Conservation (phyloP, 345 rosid species). For the Populus davidiana region DNA sequence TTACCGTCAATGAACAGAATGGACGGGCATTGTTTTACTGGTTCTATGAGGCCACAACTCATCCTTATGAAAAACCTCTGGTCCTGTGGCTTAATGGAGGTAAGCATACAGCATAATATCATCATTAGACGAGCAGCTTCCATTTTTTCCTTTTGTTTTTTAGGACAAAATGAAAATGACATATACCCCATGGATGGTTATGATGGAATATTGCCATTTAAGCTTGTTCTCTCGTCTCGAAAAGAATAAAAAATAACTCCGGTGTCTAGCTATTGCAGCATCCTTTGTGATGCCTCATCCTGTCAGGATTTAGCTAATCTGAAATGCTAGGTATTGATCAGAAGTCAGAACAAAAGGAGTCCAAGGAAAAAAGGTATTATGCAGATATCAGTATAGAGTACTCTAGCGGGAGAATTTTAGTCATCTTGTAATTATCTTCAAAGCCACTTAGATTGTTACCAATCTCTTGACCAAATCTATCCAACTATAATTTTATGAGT, state of each 20-base stretch:
- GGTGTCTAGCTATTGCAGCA: neutral
- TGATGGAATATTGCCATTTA: neutral
- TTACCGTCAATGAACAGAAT: slow-evolving; percentile 52
- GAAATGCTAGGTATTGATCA: neutral
- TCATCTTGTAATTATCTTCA: neutral
- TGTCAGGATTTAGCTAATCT: neutral
- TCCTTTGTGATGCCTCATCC: neutral
- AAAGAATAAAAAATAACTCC: neutral
- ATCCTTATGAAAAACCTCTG: slow-evolving; percentile 62
- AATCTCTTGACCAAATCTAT: slow-evolving; percentile 6
- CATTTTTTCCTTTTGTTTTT: neutral
- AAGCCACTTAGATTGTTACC: slow-evolving; percentile 2
- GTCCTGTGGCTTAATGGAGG: slow-evolving; percentile 99
- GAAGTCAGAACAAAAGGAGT: neutral
- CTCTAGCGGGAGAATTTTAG: neutral
- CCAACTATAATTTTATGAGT: neutral
- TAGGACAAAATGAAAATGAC: neutral
- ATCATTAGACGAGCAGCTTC: neutral
- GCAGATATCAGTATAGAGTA: neutral
- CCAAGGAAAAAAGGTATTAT: neutral
- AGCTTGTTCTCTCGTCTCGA: neutral
- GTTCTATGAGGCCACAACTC: slow-evolving; percentile 68
- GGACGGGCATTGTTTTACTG: slow-evolving; percentile 84
- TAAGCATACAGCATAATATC: slow-evolving; percentile 20
- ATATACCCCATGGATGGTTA: neutral